These are phyloP conservation scores for Chalciporus pseudorubinellus DNA, from an alignment of 768 basidiomycete species.

Conservation along the genomic window DNA sequence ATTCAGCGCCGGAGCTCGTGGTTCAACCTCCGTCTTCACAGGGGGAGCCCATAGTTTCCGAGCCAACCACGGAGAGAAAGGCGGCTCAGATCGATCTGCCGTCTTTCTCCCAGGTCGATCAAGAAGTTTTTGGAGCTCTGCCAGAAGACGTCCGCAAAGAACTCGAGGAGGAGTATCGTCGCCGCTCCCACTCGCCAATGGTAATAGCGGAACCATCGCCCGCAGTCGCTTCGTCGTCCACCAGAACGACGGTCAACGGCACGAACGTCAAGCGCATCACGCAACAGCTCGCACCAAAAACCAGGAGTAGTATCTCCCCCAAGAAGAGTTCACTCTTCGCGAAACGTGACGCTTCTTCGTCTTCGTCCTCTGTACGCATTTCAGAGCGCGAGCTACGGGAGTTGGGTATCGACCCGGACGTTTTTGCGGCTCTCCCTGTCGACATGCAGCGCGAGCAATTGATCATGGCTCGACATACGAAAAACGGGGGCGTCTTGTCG, in stretches of 20 bases:
- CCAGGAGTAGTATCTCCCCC: conserved; percentile 39
- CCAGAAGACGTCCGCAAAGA: conserved; percentile 70
- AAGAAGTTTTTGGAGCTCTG: conserved; percentile 64
- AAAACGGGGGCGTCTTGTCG: conserved; percentile 34
- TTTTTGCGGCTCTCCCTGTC: conserved; percentile 62
- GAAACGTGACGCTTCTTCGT: conserved; percentile 28
- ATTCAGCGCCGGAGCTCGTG: conserved; percentile 17
- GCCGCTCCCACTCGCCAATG: conserved; percentile 54
- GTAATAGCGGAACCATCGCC: conserved; percentile 12
- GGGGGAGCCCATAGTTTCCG: conserved; percentile 16
- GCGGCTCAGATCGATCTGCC: conserved; percentile 46
- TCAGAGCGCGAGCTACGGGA: conserved; percentile 55
- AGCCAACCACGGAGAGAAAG: conserved; percentile 11
- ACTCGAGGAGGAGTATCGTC: conserved; percentile 62
- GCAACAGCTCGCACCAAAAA: conserved; percentile 59
- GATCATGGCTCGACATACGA: conserved; percentile 51
- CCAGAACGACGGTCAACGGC: conserved; percentile 31
- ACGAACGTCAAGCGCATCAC: conserved; percentile 57
- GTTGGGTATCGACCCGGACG: conserved; percentile 71
- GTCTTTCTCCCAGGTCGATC: conserved; percentile 75
- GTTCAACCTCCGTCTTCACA: conserved; percentile 36
- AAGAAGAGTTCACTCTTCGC: conserved; percentile 38
- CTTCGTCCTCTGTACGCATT: conserved; percentile 40
- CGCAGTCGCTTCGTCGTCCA: conserved; percentile 15
- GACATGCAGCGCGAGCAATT: conserved; percentile 76